Conservation (phyloP, 768 basidiomycete genomes). For the Psilocybe cyanescens region DNA sequence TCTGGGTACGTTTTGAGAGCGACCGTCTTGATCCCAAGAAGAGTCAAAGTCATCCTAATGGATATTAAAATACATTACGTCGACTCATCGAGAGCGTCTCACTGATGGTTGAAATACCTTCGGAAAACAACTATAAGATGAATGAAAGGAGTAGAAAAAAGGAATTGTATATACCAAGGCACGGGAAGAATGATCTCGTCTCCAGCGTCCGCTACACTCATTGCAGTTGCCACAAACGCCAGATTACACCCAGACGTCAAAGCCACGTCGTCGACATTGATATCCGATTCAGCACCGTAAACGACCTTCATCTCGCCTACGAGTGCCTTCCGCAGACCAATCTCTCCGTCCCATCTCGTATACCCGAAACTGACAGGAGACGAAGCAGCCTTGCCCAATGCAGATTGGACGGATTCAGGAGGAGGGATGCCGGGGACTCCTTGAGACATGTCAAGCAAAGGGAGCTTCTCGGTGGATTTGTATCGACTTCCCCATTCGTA, state of each 20-base stretch:
- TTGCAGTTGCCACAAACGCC: slow-evolving; percentile 65
- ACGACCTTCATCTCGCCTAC: slow-evolving; percentile 61
- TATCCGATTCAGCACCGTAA: slow-evolving; percentile 55
- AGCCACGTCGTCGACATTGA: slow-evolving; percentile 61
- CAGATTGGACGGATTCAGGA: slow-evolving; percentile 49
- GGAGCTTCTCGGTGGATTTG: slow-evolving; percentile 40
- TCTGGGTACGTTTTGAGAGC: slow-evolving; percentile 53
- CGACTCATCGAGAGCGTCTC: slow-evolving; percentile 18
- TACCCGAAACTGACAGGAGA: slow-evolving; percentile 57
- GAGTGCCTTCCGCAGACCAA: slow-evolving; percentile 50
- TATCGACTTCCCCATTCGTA: slow-evolving; percentile 59
- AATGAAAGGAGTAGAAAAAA: not conserved
- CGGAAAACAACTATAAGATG: not conserved
- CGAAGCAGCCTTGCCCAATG: slow-evolving; percentile 47
- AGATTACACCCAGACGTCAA: slow-evolving; percentile 76
- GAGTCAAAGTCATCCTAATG: slow-evolving; percentile 65
- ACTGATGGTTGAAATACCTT: slow-evolving; percentile 75
- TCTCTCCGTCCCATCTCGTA: slow-evolving; percentile 61
- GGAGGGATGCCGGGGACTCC: slow-evolving; percentile 76
- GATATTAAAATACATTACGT: not conserved
- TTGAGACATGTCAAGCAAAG: slow-evolving; percentile 74
- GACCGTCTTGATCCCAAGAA: slow-evolving; percentile 64
- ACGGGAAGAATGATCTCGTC: slow-evolving; percentile 75
- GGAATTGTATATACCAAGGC: slow-evolving; percentile 53
- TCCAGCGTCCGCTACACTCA: slow-evolving; percentile 68